A percentile compares a stretch with the other conserved stretches of the same genome.
phyloP scores from a whole-genome alignment of 768 basidiomycete species.

The Pleurotus tuber-regium region DNA sequence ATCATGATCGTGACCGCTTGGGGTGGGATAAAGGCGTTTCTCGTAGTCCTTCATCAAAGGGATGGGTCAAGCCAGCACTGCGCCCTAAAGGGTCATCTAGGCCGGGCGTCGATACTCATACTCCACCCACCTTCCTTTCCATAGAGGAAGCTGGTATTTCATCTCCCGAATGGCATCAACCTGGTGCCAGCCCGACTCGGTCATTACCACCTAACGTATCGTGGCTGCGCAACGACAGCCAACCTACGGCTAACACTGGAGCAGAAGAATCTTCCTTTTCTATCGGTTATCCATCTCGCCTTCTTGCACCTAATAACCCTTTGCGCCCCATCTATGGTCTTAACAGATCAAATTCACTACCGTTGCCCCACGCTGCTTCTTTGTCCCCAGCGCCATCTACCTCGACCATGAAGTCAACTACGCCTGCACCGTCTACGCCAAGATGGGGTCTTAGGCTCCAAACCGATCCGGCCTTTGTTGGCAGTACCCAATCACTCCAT shows the following conservation, averaged over 20 bases:
- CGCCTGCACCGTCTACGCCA: slow-evolving; percentile 18
- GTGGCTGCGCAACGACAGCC: slow-evolving; percentile 24
- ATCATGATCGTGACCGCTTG: not conserved
- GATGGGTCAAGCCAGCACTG: slow-evolving; percentile 1
- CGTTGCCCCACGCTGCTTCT: slow-evolving; percentile 19
- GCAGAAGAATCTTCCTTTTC: not conserved
- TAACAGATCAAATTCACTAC: not conserved
- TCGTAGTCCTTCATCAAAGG: slow-evolving; percentile 2
- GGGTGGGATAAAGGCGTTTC: not conserved
- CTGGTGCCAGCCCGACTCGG: slow-evolving; percentile 24
- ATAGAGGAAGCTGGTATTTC: too few species aligned
- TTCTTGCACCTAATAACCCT: not conserved
- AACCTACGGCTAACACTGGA: not conserved
- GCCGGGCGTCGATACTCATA: not conserved
- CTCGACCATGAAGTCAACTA: slow-evolving; percentile 16
- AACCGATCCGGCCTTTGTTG: slow-evolving; percentile 24
- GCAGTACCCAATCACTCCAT: slow-evolving; percentile 43
- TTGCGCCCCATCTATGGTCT: not conserved
- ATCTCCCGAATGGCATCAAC: too few species aligned
- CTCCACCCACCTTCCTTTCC: not conserved
- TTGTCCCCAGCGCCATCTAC: slow-evolving; percentile 15
- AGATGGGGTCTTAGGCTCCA: slow-evolving; percentile 29
- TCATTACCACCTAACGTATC: slow-evolving; percentile 35
- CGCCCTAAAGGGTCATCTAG: not conserved
- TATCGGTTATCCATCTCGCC: not conserved